A percentile compares a stretch with the other conserved stretches of the same genome.
These are phyloP conservation scores for Berberis thunbergii DNA, from an alignment of 164 flowering plant genomes.

Conservation along the genomic window DNA sequence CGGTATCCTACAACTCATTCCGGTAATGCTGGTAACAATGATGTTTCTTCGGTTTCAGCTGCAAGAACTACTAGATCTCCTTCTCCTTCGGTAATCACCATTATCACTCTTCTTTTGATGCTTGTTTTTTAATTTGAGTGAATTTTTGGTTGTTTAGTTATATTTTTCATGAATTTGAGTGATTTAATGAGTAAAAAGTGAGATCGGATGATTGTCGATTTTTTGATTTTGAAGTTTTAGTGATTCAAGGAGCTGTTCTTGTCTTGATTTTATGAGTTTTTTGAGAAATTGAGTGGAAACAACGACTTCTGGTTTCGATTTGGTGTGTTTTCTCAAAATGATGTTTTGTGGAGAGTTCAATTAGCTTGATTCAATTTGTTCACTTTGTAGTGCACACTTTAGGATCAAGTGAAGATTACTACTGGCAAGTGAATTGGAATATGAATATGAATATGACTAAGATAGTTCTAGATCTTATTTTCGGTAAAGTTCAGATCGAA, in stretches of 20 bases:
- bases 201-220: background rate
- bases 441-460: too few relatives aligned
- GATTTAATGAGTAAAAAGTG: background rate
- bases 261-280: too few relatives aligned
- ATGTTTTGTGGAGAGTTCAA: background rate
- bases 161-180: background rate
- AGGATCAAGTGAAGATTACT: too few relatives aligned
- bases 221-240: background rate
- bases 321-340: background rate
- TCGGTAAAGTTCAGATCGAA: too few relatives aligned
- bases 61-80: conserved; percentile 60
- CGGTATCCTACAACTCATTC: conserved; percentile 33
- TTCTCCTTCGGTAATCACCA: conserved; percentile 75
- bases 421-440: too few relatives aligned
- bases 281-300: background rate
- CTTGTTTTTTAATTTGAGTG: background rate
- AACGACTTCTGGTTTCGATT: background rate
- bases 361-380: too few relatives aligned
- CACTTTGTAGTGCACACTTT: background rate
- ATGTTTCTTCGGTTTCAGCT: conserved; percentile 22
- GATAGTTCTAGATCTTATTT: too few relatives aligned
- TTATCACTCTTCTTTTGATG: background rate
- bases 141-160: conserved; percentile 2
- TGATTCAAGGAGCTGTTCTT: too few relatives aligned
- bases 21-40: conserved; percentile 20